phyloP scores from a whole-genome alignment of 148 eudicot species.

The Fagopyrum homotropicum region DNA sequence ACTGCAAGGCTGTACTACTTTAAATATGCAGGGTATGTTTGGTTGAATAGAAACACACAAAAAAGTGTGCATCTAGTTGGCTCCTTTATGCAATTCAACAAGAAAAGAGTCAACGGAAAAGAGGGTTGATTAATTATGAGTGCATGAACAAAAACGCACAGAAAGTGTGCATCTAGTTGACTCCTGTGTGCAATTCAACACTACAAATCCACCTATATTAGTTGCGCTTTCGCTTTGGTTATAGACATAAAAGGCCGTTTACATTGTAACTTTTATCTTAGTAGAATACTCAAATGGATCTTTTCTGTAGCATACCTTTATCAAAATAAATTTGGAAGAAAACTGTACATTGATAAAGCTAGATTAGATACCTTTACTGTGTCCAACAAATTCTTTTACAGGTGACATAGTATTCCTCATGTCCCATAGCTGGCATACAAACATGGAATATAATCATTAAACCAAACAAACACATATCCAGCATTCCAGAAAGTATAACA shows the following conservation, averaged over 20 bases:
- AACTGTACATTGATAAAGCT: neutral
- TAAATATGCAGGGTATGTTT: neutral
- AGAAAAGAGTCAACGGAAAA: no score
- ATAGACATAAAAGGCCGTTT: neutral
- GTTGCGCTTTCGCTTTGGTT: neutral
- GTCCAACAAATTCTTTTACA: constrained; percentile 79
- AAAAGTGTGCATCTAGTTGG: neutral
- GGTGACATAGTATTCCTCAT: constrained; percentile 86
- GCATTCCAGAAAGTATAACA: neutral
- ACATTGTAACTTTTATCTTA: neutral
- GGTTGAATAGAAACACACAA: neutral
- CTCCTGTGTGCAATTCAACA: neutral
- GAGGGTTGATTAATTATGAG: no score
- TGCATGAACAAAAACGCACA: no score
- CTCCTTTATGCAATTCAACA: neutral
- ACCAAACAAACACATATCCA: neutral
- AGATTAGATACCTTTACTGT: constrained; percentile 65
- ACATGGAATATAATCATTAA: neutral
- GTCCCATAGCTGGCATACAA: constrained; percentile 81
- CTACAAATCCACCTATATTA: neutral
- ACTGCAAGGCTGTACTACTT: neutral
- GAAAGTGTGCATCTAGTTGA: no score
- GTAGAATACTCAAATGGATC: neutral
- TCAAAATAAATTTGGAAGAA: neutral
- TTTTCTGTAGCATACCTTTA: neutral